Conservation (phyloP, 2,329 filamentous ascomycete genomes). For the Colletotrichum tropicicola region DNA sequence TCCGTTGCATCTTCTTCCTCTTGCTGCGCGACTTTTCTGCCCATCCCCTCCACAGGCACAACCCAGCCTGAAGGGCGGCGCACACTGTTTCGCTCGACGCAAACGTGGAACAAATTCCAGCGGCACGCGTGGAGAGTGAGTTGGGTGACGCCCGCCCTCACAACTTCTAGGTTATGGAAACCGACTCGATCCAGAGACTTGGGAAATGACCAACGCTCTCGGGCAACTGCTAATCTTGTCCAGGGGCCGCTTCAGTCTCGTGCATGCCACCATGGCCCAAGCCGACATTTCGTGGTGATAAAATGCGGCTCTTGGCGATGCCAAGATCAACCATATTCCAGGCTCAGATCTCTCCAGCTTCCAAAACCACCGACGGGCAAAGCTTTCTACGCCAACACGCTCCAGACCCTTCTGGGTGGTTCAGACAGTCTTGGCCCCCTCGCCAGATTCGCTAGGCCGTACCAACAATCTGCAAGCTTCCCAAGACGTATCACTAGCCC, state of each 20-base stretch:
- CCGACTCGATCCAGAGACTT: neutral
- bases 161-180: neutral
- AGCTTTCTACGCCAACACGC: neutral
- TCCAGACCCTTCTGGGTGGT: neutral
- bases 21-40: neutral
- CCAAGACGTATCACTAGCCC: neutral
- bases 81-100: neutral
- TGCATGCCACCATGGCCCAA: neutral
- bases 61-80: neutral
- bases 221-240: neutral
- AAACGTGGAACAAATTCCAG: neutral
- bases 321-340: neutral
- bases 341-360: neutral
- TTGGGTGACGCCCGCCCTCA: neutral
- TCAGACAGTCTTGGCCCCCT: neutral
- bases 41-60: neutral
- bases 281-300: neutral
- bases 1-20: neutral
- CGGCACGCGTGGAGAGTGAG: neutral
- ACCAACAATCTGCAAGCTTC: neutral
- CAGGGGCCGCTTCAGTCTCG: neutral
- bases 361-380: neutral
- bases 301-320: constrained; percentile 20
- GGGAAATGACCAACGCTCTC: neutral
- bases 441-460: neutral